A percentile compares a stretch with the other conserved stretches of the same genome.
Evolutionary conservation across 2,329 filamentous ascomycete species (phyloP).

Genomic region (Talaromyces sp.): DNA sequence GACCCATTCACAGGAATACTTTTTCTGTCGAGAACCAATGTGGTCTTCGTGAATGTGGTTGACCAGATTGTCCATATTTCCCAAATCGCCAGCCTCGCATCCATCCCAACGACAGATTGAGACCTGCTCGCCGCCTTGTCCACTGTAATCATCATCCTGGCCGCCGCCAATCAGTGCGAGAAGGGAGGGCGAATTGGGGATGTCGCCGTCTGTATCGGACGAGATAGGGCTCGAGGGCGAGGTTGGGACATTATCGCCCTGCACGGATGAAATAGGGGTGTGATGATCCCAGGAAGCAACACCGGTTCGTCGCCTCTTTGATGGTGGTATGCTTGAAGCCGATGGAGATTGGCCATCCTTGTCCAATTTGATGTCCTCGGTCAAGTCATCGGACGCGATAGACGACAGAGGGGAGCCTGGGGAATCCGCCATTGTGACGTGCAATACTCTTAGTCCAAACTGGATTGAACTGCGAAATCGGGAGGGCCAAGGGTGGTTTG

Average conservation of each 20-base stretch:
- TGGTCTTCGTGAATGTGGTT: constrained; percentile 88
- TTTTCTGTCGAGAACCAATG: constrained; percentile 88
- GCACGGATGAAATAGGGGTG: constrained; percentile 45
- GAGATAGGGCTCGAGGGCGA: constrained; percentile 68
- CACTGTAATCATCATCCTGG: constrained; percentile 61
- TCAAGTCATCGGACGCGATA: constrained; percentile 59
- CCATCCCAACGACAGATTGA: constrained; percentile 75
- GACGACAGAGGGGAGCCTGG: constrained; percentile 62
- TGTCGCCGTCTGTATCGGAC: constrained; percentile 82
- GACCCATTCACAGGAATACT: constrained; percentile 97
- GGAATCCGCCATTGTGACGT: constrained; percentile 47
- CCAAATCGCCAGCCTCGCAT: constrained; percentile 65
- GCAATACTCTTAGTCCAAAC: neutral
- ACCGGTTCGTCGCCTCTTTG: constrained; percentile 46
- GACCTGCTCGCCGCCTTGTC: constrained; percentile 68
- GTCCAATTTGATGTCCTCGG: constrained; percentile 53
- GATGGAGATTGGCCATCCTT: constrained; percentile 44
- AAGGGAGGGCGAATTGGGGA: constrained; percentile 65
- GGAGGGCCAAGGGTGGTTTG: neutral
- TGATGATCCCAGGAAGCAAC: constrained; percentile 44
- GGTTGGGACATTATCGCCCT: constrained; percentile 36
- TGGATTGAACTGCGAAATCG: neutral
- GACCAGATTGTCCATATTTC: constrained; percentile 77
- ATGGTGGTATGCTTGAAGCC: constrained; percentile 38
- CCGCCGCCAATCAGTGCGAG: constrained; percentile 36